A percentile compares a stretch with the other conserved stretches of the same genome.
Evolutionary conservation across 148 eudicot species (phyloP).

Genomic region (Bassia scoparia): DNA sequence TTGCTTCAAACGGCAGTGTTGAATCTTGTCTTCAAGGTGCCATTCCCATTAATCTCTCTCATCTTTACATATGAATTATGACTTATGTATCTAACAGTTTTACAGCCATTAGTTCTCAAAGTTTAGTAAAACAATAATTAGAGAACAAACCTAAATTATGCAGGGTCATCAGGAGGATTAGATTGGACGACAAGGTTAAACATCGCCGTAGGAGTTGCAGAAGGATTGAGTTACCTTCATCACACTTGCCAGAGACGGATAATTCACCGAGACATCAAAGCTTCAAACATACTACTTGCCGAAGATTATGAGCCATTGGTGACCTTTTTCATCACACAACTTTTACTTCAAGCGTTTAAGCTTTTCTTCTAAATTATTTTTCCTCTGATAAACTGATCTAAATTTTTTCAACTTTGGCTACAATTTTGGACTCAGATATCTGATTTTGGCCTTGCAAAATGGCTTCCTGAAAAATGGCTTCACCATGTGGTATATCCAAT

Average conservation of each 20-base stretch:
- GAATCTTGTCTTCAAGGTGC: slow-evolving; percentile 73
- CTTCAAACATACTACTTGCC: slow-evolving; percentile 77
- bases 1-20: slow-evolving; percentile 65
- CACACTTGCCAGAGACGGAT: slow-evolving; percentile 80
- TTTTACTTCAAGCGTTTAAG: neutral
- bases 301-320: slow-evolving; percentile 82
- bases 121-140: neutral
- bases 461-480: slow-evolving; percentile 92
- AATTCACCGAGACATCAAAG: slow-evolving; percentile 92
- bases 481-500: slow-evolving; percentile 86
- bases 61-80: neutral
- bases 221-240: slow-evolving; percentile 86
- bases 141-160: neutral
- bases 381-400: neutral
- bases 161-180: slow-evolving; percentile 50
- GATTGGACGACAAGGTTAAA: slow-evolving; percentile 67
- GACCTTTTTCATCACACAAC: neutral
- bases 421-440: slow-evolving; percentile 58
- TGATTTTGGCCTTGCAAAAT: slow-evolving; percentile 92
- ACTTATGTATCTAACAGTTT: neutral
- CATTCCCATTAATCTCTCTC: neutral
- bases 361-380: neutral
- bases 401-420: slow-evolving; percentile 1
- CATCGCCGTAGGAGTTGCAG: slow-evolving; percentile 76
- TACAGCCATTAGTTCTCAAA: neutral